phyloP scores from a whole-genome alignment of 352 stramenopile species.

The Phytophthora brassicae region DNA sequence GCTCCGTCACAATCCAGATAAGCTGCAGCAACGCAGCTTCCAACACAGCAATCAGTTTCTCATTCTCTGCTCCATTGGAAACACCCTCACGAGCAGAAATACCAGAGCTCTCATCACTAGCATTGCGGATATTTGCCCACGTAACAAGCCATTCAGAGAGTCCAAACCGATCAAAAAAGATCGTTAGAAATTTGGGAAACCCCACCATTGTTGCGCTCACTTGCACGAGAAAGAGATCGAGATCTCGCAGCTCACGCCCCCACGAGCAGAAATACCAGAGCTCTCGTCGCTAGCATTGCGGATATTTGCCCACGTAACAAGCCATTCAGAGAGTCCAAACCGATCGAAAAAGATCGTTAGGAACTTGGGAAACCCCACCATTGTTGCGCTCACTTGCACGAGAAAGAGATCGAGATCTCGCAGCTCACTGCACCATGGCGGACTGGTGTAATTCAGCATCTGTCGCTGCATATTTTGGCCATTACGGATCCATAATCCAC shows the following conservation, averaged over 20 bases:
- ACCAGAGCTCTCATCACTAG: too few relatives aligned
- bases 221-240: too few relatives aligned
- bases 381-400: slow-evolving; percentile 60
- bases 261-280: slow-evolving; percentile 59
- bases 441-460: slow-evolving; percentile 78
- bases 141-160: too few relatives aligned
- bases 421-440: slow-evolving; percentile 68
- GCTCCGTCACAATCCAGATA: slow-evolving; percentile 87
- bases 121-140: too few relatives aligned
- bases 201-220: slow-evolving; percentile 54
- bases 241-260: slow-evolving; percentile 68
- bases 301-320: slow-evolving; percentile 60
- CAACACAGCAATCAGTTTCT: slow-evolving; percentile 68
- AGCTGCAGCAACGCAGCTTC: slow-evolving; percentile 83
- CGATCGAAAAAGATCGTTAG: slow-evolving; percentile 81
- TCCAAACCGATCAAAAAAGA: too few relatives aligned
- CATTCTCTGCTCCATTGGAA: slow-evolving; percentile 35
- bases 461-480: slow-evolving; percentile 83
- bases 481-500: slow-evolving; percentile 84
- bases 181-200: too few relatives aligned
- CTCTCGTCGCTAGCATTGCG: slow-evolving; percentile 40
- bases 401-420: slow-evolving; percentile 78
- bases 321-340: slow-evolving; percentile 76
- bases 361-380: slow-evolving; percentile 71
- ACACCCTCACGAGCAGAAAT: slow-evolving; percentile 27